Evolutionary conservation across 2,329 filamentous ascomycete genomes (phyloP).

Genomic region (Ciborinia camelliae): DNA sequence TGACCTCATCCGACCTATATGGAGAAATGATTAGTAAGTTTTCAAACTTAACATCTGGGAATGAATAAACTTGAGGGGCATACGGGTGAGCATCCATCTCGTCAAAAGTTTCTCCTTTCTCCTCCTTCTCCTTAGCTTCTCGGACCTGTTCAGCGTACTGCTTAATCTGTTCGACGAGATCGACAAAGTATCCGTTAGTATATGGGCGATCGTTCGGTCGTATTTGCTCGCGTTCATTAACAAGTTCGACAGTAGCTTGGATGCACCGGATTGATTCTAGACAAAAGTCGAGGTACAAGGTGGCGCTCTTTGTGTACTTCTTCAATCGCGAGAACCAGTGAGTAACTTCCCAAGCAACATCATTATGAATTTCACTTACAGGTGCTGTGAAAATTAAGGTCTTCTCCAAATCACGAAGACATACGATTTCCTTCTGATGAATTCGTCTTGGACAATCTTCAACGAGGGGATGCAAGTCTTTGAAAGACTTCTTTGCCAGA

Average conservation of each 20-base stretch:
- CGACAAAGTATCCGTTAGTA: conserved; percentile 94
- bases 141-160: conserved; percentile 84
- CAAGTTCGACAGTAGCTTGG: conserved; percentile 80
- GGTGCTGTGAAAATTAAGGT: conserved; percentile 85
- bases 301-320: conserved; percentile 72
- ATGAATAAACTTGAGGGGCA: conserved; percentile 35
- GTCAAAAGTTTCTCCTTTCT: conserved; percentile 50
- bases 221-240: conserved; percentile 82
- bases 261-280: conserved; percentile 86
- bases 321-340: conserved; percentile 63
- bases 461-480: conserved; percentile 77
- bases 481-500: conserved; percentile 66
- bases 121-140: conserved; percentile 65
- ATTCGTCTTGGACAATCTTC: conserved; percentile 76
- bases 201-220: conserved; percentile 84
- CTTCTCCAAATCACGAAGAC: conserved; percentile 91
- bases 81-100: conserved; percentile 59
- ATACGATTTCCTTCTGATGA: conserved; percentile 79
- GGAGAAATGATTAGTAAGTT: conserved; percentile 30
- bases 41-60: background rate
- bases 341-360: conserved; percentile 63
- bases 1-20: conserved; percentile 65
- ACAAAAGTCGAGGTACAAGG: conserved; percentile 80
- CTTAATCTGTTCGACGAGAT: conserved; percentile 89
- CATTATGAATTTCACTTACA: conserved; percentile 68